These are phyloP conservation scores for Udeniomyces megalosporus DNA, from an alignment of 768 basidiomycete species.

Conservation along the genomic window DNA sequence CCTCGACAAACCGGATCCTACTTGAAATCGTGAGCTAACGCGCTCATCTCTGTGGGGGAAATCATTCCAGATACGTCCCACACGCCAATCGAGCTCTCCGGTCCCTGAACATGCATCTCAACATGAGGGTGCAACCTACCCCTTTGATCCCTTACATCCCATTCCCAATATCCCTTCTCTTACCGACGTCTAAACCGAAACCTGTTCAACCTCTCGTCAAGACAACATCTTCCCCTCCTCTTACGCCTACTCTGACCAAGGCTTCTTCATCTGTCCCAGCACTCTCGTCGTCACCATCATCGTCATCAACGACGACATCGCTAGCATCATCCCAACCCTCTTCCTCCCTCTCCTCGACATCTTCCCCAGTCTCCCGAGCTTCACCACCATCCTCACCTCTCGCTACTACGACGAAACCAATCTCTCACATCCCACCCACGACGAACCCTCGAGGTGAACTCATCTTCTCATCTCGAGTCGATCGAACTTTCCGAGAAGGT, in stretches of 20 bases:
- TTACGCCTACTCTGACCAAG: not conserved
- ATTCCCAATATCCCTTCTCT: slow-evolving; percentile 25
- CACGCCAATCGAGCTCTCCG: slow-evolving; percentile 85
- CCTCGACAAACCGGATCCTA: not conserved
- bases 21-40: not conserved
- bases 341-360: not conserved
- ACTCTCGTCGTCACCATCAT: not conserved
- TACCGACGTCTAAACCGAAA: not conserved
- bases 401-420: slow-evolving; percentile 23
- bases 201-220: not conserved
- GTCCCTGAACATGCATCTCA: slow-evolving; percentile 91
- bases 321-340: not conserved
- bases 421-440: slow-evolving; percentile 62
- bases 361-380: not conserved
- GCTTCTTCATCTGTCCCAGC: not conserved
- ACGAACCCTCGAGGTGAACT: slow-evolving; percentile 86
- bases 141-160: slow-evolving; percentile 25
- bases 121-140: slow-evolving; percentile 61
- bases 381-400: slow-evolving; percentile 2
- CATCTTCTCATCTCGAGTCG: slow-evolving; percentile 82
- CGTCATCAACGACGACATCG: not conserved
- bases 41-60: not conserved
- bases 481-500: slow-evolving; percentile 61
- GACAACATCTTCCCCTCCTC: not conserved
- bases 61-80: slow-evolving; percentile 61